Evolutionary conservation across 129 eudicot species (phyloP), one percentile per base, ranked within the genome.

Genomic region (Flaveria bidentis): DNA sequence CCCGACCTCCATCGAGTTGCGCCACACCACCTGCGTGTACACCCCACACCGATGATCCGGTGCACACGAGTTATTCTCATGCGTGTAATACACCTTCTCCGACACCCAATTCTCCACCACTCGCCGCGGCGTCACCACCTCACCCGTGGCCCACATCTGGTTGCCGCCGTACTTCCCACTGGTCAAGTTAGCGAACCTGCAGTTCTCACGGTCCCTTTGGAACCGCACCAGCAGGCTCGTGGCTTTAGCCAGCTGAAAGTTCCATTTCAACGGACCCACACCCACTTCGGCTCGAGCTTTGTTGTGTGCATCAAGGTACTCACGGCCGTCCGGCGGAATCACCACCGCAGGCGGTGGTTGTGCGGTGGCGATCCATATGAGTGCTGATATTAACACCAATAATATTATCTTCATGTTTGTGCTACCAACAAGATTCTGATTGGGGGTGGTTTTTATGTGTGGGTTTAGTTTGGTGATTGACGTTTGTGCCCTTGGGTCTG

Each of bases 1-100:
- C 33, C 98, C 98, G 79, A 93, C 11, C 77, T 90, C 95, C 36
- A 56, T 57, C 52, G 98, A 77, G 6, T 83, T 85, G 85, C 78
- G 84, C 98, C 98, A 93, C 84, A 93, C 96, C 79, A 93, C 90
- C 86, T 93, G 98, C 17, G 94, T 93, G 76, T 93, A 93, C 10
- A 85, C 92, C n/a, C 98, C 98, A 36, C 98, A 93, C 73, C 81
- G 63, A 66, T 83, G 96, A 66, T 76, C 85, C 60, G 84, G 36
- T 45, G 82, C 80, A 67, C 98, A 93, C 41, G 96, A 61, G 56
- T 90, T 90, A 51, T 85, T 75, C 2, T 86, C 83, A 23, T 93
- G 83, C 16, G 86, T 79, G 76, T 93, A 93, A 71, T 25, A 93
- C 74, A 42, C 56, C 87, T 86, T 90, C 90, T 93, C 92, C 17